A percentile compares a stretch with the other conserved stretches of the same genome.
phyloP scores from a whole-genome alignment of 371 early-diverging fungal genomes.

The Umbelopsis sp. region DNA sequence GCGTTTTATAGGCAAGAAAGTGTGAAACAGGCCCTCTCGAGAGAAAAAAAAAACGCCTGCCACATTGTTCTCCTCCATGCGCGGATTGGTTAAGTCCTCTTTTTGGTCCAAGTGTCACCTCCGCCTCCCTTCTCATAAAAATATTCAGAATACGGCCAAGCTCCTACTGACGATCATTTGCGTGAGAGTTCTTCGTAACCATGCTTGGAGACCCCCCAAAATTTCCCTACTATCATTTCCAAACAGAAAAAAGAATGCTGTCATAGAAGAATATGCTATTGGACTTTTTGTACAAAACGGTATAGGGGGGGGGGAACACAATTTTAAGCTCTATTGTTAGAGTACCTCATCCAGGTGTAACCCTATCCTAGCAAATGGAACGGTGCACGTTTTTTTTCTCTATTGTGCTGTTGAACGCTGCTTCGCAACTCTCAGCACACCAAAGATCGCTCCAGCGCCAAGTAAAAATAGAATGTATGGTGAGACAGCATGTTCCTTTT shows the following conservation, averaged over 20 bases:
- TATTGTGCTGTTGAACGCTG: background rate
- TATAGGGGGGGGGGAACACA: background rate
- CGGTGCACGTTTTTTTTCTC: background rate
- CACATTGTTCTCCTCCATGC: conserved; percentile 19
- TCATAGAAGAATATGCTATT: background rate
- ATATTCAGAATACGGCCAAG: conserved; percentile 14
- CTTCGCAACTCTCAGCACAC: background rate
- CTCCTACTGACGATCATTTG: background rate
- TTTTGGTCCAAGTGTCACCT: conserved; percentile 11
- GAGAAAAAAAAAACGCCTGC: conserved; percentile 10
- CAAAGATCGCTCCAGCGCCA: conserved; percentile 4
- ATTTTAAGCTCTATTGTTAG: background rate
- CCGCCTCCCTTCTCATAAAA: background rate
- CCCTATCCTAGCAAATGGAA: background rate
- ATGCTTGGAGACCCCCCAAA: too few relatives aligned
- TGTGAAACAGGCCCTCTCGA: conserved; percentile 1
- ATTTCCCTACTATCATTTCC: too few relatives aligned
- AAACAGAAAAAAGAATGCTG: too few relatives aligned
- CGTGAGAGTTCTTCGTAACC: too few relatives aligned
- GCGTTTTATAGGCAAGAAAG: conserved; percentile 2
- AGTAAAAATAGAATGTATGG: background rate
- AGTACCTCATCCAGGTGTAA: conserved; percentile 1
- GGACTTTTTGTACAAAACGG: background rate
- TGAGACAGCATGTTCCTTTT: background rate
- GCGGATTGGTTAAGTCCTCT: conserved; percentile 16